A percentile compares a stretch with the other conserved stretches of the same genome.
These are phyloP conservation scores for Xylariales sp. DNA, from an alignment of 2,329 filamentous ascomycete species.

Conservation along the genomic window DNA sequence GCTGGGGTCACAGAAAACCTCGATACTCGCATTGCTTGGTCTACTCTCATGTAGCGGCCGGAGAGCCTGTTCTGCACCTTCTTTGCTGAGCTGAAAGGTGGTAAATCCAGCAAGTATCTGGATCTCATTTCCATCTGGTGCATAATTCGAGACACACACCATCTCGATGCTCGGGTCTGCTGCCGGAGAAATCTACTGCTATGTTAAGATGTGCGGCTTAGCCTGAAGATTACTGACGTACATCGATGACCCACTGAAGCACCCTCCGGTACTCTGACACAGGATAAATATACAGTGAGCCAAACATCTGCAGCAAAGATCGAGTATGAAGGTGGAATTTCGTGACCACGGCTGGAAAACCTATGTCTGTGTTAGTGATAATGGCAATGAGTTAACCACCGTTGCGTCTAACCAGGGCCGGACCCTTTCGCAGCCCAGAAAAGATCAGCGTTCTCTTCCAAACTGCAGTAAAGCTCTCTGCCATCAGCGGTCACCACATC, in stretches of 20 bases:
- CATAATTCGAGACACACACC: conserved; percentile 30
- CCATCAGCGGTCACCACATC: conserved; percentile 45
- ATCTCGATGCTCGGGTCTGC: conserved; percentile 36
- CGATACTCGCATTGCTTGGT: conserved; percentile 31
- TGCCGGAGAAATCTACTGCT: conserved; percentile 16
- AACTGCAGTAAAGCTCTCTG: conserved; percentile 29
- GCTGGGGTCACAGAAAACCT: conserved; percentile 35
- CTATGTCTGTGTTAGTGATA: conserved; percentile 25
- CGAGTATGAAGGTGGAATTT: conserved; percentile 42
- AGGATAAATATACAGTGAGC: conserved; percentile 40
- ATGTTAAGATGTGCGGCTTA: too few species aligned
- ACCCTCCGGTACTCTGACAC: conserved; percentile 38
- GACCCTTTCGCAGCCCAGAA: conserved; percentile 46
- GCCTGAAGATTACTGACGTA: too few species aligned
- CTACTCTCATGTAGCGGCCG: conserved; percentile 30
- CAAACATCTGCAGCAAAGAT: conserved; percentile 26
- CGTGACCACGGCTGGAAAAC: conserved; percentile 49
- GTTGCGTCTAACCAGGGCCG: conserved; percentile 35
- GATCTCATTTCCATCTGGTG: conserved; percentile 23
- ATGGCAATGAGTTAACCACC: too few species aligned
- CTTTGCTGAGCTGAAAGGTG: conserved; percentile 33
- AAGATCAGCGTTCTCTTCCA: conserved; percentile 37
- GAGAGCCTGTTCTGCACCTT: conserved; percentile 31
- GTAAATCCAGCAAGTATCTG: conserved; percentile 34
- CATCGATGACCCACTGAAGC: conserved; percentile 42